phyloP scores from a whole-genome alignment of 805 yeast species.

The Sungouiozyma ichnusensis region DNA sequence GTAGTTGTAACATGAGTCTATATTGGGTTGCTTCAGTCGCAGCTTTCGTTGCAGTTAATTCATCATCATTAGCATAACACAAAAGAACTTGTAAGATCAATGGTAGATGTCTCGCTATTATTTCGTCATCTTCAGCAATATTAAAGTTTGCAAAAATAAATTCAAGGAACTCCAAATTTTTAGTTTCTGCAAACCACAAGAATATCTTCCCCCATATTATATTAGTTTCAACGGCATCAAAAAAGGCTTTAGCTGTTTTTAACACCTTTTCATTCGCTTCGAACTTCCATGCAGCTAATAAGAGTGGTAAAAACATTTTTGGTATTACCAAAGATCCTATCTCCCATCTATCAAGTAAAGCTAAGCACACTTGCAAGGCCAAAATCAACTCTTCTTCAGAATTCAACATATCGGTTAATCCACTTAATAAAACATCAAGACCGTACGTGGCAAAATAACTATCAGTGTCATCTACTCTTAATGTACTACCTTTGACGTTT shows the following conservation, averaged over 20 bases:
- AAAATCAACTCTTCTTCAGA: conserved; percentile 29
- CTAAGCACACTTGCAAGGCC: conserved; percentile 54
- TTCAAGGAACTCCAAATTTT: conserved; percentile 38
- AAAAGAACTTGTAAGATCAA: conserved; percentile 45
- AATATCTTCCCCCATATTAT: conserved; percentile 65
- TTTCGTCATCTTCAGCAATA: conserved; percentile 72
- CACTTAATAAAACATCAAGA: conserved; percentile 36
- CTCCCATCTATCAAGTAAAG: conserved; percentile 92
- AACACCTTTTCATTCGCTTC: conserved; percentile 31
- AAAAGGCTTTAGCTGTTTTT: conserved; percentile 54
- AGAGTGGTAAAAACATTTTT: conserved; percentile 51
- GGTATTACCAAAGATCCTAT: conserved; percentile 72
- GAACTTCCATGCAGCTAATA: conserved; percentile 37
- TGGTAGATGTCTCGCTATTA: conserved; percentile 68
- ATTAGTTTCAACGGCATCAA: conserved; percentile 77
- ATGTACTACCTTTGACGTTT: not conserved
- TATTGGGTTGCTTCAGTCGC: not conserved
- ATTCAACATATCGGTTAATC: conserved; percentile 41
- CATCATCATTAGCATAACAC: conserved; percentile 13
- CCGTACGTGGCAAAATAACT: conserved; percentile 56
- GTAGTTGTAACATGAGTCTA: conserved; percentile 26
- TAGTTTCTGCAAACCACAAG: conserved; percentile 21
- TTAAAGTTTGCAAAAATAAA: conserved; percentile 59
- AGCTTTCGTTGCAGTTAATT: conserved; percentile 2
- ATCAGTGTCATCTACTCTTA: conserved; percentile 9